Conservation (phyloP, 345 rosid species). For the Dipteronia sinensis region DNA sequence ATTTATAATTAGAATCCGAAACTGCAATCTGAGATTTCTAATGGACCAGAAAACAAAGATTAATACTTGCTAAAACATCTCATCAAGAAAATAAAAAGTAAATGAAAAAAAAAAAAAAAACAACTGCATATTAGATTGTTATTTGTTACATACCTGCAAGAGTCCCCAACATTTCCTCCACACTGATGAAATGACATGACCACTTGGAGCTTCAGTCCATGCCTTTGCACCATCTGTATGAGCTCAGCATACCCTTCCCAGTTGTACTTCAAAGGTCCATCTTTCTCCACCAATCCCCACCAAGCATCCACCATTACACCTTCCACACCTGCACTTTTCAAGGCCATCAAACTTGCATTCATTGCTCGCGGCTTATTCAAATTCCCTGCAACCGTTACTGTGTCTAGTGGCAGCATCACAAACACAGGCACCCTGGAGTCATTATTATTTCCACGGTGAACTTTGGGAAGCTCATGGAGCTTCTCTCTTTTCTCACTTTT, state of each 20-base stretch:
- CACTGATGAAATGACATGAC: constrained; percentile 99
- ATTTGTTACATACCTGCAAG: constrained; percentile 48
- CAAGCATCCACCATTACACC: constrained; percentile 99
- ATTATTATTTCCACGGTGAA: constrained; percentile 31
- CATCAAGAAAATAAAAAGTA: no score
- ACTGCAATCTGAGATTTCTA: no score
- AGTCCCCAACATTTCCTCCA: constrained; percentile 99
- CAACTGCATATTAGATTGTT: no score
- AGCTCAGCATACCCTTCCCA: constrained; percentile 98
- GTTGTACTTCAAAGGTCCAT: constrained; percentile 84
- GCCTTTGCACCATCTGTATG: constrained; percentile 76
- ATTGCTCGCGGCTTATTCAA: constrained; percentile 83
- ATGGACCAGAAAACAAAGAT: not conserved
- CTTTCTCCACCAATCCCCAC: constrained; percentile 99
- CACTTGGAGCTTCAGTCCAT: constrained; percentile 85
- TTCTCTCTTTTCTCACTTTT: constrained; percentile 43
- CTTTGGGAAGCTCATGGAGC: constrained; percentile 50
- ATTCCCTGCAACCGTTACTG: constrained; percentile 62
- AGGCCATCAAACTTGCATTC: constrained; percentile 92
- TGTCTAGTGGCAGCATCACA: constrained; percentile 92
- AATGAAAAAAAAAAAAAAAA: no score
- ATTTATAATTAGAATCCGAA: no score
- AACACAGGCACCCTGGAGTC: constrained; percentile 74
- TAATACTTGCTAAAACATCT: not conserved
- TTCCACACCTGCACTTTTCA: constrained; percentile 89